phyloP scores from a whole-genome alignment of 352 stramenopile genomes.

The Pelagophyceae sp. region DNA sequence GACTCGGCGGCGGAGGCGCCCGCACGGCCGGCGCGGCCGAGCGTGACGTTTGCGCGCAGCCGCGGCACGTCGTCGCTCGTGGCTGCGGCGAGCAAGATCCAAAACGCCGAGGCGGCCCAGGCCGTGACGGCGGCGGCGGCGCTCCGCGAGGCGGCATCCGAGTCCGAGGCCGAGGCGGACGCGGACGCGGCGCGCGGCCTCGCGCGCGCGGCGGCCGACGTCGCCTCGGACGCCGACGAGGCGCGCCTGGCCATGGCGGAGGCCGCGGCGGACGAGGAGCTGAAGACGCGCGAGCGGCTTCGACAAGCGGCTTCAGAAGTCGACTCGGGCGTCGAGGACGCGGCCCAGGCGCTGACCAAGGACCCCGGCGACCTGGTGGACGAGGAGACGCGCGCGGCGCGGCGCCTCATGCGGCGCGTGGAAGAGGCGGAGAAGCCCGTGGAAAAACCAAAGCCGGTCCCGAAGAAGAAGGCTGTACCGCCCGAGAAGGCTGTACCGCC shows the following conservation, averaged over 20 bases:
- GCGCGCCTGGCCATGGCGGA: not conserved
- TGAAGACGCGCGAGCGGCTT: not conserved
- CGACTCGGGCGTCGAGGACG: not conserved
- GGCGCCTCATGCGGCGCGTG: not conserved
- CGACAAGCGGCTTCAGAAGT: not conserved
- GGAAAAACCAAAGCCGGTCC: not conserved
- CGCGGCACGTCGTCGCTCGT: not conserved
- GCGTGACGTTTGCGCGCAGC: too few species aligned
- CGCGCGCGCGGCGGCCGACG: not conserved
- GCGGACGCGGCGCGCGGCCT: not conserved
- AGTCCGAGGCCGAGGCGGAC: slow-evolving; percentile 7
- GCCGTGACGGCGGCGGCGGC: not conserved
- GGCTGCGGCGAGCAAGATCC: not conserved
- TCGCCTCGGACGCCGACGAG: not conserved
- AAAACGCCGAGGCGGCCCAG: not conserved
- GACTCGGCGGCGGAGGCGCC: too few species aligned
- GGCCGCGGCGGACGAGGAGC: not conserved
- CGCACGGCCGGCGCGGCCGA: too few species aligned
- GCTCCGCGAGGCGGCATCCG: not conserved
- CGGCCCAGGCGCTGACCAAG: not conserved
- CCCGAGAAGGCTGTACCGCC: not conserved
- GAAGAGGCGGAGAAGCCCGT: not conserved
- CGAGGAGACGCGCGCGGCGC: too few species aligned
- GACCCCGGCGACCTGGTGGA: not conserved
- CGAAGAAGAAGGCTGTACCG: too few species aligned